Evolutionary conservation across 2,329 filamentous ascomycete species (phyloP).

Genomic region (Cadophora malorum): DNA sequence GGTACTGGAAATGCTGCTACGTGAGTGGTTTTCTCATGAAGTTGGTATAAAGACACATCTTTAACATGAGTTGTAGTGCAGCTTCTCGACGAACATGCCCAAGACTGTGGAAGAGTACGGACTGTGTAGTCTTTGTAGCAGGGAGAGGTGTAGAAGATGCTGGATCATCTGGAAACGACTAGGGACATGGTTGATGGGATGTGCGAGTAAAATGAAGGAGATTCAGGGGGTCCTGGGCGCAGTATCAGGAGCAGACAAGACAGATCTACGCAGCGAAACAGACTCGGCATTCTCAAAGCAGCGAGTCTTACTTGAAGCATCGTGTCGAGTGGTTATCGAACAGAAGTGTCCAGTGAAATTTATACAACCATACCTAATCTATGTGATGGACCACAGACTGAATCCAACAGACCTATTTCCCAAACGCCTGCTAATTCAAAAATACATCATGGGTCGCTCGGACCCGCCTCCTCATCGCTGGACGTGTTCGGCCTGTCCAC

Average conservation of each 20-base stretch:
- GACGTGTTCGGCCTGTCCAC: conserved; percentile 27
- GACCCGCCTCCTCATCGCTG: conserved; percentile 41
- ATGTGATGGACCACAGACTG: conserved; percentile 14
- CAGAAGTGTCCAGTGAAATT: background rate
- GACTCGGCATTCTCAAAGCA: background rate
- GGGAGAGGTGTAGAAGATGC: background rate
- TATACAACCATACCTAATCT: conserved; percentile 6
- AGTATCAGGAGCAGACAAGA: background rate
- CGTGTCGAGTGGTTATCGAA: background rate
- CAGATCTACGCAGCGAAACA: too few relatives aligned
- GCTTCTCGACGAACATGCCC: background rate
- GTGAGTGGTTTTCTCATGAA: background rate
- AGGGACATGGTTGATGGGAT: background rate
- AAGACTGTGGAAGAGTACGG: background rate
- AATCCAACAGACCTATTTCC: conserved; percentile 22
- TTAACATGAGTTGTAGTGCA: background rate
- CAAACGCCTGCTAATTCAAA: conserved; percentile 18
- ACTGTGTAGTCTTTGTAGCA: background rate
- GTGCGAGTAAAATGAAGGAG: background rate
- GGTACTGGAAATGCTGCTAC: conserved; percentile 9
- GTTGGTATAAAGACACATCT: too few relatives aligned
- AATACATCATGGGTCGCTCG: conserved; percentile 38
- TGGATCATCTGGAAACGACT: background rate
- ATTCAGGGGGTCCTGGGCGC: background rate
- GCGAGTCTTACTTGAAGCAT: background rate